phyloP scores from a whole-genome alignment of 2,329 filamentous ascomycete genomes.

The Claviceps sp. region DNA sequence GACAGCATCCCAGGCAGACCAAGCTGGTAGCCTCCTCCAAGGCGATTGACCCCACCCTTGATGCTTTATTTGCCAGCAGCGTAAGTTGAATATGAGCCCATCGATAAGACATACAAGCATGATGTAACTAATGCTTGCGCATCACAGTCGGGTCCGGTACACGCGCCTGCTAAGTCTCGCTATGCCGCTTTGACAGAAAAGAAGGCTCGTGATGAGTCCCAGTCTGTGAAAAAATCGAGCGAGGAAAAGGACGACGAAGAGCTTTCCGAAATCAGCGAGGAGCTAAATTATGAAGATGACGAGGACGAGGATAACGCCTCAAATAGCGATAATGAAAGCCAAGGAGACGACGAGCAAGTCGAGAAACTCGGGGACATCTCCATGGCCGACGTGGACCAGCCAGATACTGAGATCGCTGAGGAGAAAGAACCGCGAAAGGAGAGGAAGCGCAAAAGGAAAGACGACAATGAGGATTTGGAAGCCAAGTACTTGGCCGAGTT shows the following conservation, averaged over 20 bases:
- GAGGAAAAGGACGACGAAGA: conserved; percentile 18
- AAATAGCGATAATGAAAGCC: conserved; percentile 6
- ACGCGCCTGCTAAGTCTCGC: conserved; percentile 29
- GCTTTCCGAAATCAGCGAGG: conserved; percentile 14
- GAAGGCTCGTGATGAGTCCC: conserved; percentile 13
- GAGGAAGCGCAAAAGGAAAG: conserved; percentile 53
- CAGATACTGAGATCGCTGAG: conserved; percentile 20
- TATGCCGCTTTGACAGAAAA: conserved; percentile 26
- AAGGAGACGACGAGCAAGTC: conserved; percentile 11
- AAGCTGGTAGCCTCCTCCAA: conserved; percentile 32
- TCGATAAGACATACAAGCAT: not conserved
- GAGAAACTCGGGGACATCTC: not conserved
- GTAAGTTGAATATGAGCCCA: conserved; percentile 34
- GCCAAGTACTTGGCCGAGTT: conserved; percentile 56
- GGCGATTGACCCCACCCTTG: conserved; percentile 53
- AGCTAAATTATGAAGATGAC: conserved; percentile 12
- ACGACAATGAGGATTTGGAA: conserved; percentile 58
- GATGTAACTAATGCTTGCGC: not conserved
- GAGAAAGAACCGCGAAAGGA: conserved; percentile 27
- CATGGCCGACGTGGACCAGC: conserved; percentile 1
- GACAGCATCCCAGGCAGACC: conserved; percentile 19
- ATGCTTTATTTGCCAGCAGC: conserved; percentile 59
- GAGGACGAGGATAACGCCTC: conserved; percentile 3
- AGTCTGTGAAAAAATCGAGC: conserved; percentile 11
- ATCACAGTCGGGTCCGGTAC: conserved; percentile 36